Evolutionary conservation across 1,139 yeast genomes (phyloP).

Genomic region (Taphrina betulina): DNA sequence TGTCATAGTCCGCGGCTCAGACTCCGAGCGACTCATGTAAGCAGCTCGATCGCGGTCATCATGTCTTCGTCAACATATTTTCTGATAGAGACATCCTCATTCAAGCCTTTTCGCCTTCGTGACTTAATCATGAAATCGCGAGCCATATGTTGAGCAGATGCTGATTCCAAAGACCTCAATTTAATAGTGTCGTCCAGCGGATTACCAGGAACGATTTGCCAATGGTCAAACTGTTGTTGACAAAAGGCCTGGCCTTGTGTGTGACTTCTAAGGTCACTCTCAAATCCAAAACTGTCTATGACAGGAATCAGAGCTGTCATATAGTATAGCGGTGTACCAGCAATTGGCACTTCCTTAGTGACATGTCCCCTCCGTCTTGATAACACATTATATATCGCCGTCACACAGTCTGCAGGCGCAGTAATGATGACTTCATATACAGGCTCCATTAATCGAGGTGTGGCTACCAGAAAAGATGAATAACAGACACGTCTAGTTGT

Average conservation of each 20-base stretch:
- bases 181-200: conserved; percentile 68
- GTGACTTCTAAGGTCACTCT: conserved; percentile 74
- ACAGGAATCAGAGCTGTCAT: conserved; percentile 74
- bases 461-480: conserved; percentile 72
- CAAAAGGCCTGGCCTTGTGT: conserved; percentile 79
- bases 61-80: conserved; percentile 53
- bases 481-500: conserved; percentile 82
- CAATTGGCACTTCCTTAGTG: conserved; percentile 55
- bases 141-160: conserved; percentile 66
- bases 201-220: conserved; percentile 86
- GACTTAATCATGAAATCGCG: conserved; percentile 89
- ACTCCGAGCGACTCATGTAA: too few relatives aligned
- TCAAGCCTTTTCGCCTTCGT: conserved; percentile 73
- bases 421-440: conserved; percentile 62
- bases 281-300: conserved; percentile 85
- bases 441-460: conserved; percentile 83
- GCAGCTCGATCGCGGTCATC: too few relatives aligned
- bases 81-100: conserved; percentile 69
- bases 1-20: too few relatives aligned
- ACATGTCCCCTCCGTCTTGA: conserved; percentile 68
- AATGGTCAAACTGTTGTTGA: conserved; percentile 61
- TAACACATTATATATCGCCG: conserved; percentile 55
- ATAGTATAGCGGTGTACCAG: conserved; percentile 69
- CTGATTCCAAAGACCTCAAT: conserved; percentile 73
- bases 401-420: conserved; percentile 53